Evolutionary conservation across 2,329 filamentous ascomycete genomes (phyloP).

Genomic region (Botrytis pseudocinerea): DNA sequence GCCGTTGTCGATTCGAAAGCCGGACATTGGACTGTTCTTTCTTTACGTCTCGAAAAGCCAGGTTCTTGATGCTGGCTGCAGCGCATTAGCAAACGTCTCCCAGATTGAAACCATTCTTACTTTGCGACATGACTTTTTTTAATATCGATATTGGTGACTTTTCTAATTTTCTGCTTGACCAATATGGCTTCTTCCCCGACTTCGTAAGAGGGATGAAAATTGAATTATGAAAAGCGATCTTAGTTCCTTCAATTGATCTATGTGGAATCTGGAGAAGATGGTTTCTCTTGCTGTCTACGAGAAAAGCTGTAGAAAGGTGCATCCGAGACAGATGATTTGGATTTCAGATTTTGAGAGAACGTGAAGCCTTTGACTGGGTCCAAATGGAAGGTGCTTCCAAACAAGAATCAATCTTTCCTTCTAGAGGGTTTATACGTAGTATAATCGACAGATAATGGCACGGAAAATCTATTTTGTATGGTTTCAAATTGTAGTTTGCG

Average conservation of each 20-base stretch:
- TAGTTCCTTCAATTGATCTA: too few relatives aligned
- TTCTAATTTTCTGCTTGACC: not conserved
- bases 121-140: not conserved
- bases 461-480: too few relatives aligned
- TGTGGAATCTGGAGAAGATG: accelerated
- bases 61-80: not conserved
- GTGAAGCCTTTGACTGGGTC: not conserved
- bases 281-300: too few relatives aligned
- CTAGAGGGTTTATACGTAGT: not conserved
- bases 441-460: accelerated
- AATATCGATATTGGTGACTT: accelerated
- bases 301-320: not conserved
- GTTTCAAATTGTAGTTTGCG: not conserved
- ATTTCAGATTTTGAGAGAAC: not conserved
- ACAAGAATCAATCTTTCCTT: not conserved
- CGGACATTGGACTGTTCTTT: not conserved
- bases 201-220: not conserved
- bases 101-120: not conserved
- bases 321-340: not conserved
- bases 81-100: not conserved
- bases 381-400: not conserved
- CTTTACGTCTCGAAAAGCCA: not conserved
- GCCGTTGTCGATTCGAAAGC: not conserved
- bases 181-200: not conserved
- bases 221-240: not conserved